Conservation (phyloP, 139 green algal species). For the Microglena sp. region DNA sequence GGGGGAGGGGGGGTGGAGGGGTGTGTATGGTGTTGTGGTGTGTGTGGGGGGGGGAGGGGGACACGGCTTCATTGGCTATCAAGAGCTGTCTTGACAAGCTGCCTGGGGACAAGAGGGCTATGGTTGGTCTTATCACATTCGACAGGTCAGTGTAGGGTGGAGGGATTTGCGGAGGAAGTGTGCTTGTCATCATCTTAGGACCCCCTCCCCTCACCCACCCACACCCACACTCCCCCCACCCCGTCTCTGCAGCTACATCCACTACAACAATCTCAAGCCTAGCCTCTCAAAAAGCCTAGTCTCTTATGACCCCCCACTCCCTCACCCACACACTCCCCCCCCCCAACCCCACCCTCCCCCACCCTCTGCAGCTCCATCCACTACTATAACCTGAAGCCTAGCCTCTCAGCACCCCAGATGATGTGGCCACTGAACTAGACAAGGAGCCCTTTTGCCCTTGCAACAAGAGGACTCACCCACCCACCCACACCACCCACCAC, state of each 20-base stretch:
- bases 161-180: not conserved
- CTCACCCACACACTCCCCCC: not conserved
- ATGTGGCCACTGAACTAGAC: slow-evolving; percentile 23
- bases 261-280: slow-evolving; percentile 86
- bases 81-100: slow-evolving; percentile 13
- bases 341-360: not conserved
- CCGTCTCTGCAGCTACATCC: slow-evolving; percentile 45
- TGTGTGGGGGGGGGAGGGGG: not conserved
- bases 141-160: not conserved
- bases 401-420: slow-evolving; percentile 53
- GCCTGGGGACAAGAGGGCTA: not conserved
- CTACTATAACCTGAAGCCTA: slow-evolving; percentile 82
- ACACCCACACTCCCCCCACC: not conserved
- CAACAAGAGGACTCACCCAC: not conserved
- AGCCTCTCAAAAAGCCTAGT: no score
- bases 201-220: not conserved
- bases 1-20: no score
- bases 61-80: slow-evolving; percentile 44
- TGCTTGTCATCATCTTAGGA: not conserved
- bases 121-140: not conserved
- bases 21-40: not conserved
- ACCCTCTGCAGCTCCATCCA: slow-evolving; percentile 71
- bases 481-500: not conserved
- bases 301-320: not conserved
- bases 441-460: not conserved